Evolutionary conservation across 2,329 filamentous ascomycete genomes (phyloP), one percentile per base, ranked within the genome.

Genomic region (Pyricularia pennisetigena): DNA sequence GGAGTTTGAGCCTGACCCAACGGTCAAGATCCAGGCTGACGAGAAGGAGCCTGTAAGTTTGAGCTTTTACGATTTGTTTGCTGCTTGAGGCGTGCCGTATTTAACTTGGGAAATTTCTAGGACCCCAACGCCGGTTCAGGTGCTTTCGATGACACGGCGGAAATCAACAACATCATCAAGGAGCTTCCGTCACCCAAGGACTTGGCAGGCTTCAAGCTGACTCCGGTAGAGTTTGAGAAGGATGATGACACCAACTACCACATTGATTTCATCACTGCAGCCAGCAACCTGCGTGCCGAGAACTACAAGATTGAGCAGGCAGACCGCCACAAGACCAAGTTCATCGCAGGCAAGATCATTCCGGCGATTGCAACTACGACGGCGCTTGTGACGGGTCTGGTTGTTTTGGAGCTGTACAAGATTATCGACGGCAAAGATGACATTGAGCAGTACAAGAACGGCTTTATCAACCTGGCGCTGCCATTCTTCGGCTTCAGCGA

Each of bases 341-440:
- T 99, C 80, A 99, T 99, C 77, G 96, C 95, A 35, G 95, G 95
- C 78, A 99, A 99, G 86, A 99, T 99, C 73, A 99, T 99, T 72
- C 95, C 95, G 26, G 95, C 95, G 64, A 99, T 99, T 78, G 95
- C 95, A 63, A 99, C 95, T 3, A 98, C 95, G 0, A 99, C 95
- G 2, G 94, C 95, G 3, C 83, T 99, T 69, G 94, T 98, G 14
- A 99, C 95, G 2, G 95, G 95, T 69, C 85, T 99, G 64, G 93
- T 99, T 67, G 86, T 96, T 20, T 82, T 99, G 64, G 95, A 99
- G 82, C 82, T 98, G 65, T 97, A 92, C 89, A 99, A 99, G 87
- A 87, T 99, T 71, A 84, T 99, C 64, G 95, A 98, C 75, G 94
- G 93, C 76, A 97, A 99, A 84, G 87, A 86, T n/a, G 93, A 98